phyloP scores from a whole-genome alignment of 2,329 filamentous ascomycete species.

The Didymellaceae sp. region DNA sequence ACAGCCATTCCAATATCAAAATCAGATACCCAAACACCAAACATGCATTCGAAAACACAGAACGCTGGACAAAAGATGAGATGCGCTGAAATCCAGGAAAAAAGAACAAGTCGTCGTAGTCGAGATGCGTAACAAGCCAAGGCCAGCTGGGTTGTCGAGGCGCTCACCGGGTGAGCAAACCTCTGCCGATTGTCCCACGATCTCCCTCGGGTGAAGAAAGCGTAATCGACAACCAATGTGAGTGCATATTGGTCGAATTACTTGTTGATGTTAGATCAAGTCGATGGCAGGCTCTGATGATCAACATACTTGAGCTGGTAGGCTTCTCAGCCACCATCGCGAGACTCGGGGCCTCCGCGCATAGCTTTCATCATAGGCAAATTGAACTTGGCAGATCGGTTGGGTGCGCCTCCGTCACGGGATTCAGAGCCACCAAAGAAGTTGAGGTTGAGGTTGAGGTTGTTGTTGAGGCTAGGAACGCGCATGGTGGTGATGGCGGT shows the following conservation, averaged over 20 bases:
- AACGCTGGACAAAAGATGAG: slow-evolving; percentile 10
- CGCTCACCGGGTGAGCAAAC: not conserved
- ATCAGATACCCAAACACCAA: slow-evolving; percentile 20
- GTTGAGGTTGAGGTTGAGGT: slow-evolving; percentile 30
- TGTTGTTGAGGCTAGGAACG: slow-evolving; percentile 17
- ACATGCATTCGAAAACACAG: slow-evolving; percentile 19
- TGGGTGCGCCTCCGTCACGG: slow-evolving; percentile 43
- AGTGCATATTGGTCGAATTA: slow-evolving; percentile 1
- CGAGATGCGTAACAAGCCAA: slow-evolving; percentile 5
- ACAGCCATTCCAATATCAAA: slow-evolving; percentile 19
- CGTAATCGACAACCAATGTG: slow-evolving; percentile 1
- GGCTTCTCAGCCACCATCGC: slow-evolving; percentile 41
- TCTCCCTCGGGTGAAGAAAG: not conserved
- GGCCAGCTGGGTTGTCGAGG: slow-evolving; percentile 4
- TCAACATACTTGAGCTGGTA: slow-evolving; percentile 13
- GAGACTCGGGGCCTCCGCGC: slow-evolving; percentile 30
- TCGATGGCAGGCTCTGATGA: slow-evolving; percentile 1
- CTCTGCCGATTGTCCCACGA: not conserved
- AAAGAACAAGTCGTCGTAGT: not conserved
- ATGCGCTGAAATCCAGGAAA: slow-evolving; percentile 6
- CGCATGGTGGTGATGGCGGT: slow-evolving; percentile 4
- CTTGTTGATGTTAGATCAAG: slow-evolving; percentile 21
- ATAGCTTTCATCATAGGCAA: slow-evolving; percentile 26
- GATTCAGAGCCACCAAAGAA: slow-evolving; percentile 22
- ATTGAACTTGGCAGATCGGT: slow-evolving; percentile 27